Evolutionary conservation across 2,329 filamentous ascomycete genomes (phyloP), one percentile per base, ranked within the genome.

Genomic region (Fusarium scirpi): DNA sequence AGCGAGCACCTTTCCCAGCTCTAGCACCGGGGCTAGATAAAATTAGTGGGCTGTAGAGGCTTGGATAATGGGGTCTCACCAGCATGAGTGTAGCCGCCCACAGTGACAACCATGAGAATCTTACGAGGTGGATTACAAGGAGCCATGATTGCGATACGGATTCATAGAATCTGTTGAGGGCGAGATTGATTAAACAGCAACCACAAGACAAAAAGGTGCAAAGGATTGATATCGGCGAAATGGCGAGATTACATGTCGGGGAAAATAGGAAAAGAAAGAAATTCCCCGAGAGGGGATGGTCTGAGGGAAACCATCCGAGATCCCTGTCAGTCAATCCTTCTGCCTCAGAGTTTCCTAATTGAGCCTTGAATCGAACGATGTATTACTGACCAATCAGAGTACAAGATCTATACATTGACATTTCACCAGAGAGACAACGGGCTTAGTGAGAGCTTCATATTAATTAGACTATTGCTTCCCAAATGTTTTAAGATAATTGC

Each of bases 41-140:
- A 2, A 18, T 57, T 24, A 57, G 43, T 7, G 43, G 9, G 8
- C 13, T 1, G 3, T 5, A 40, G 24, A 6, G 3, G 29, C 6
- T 22, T 5, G 12, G 30, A 11, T 4, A 15, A 48, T 15, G 9
- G 18, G 22, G 24, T 18, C 30, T 57, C 29, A 76, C 74, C 68
- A n/a, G 77, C 77, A 62, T 79, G 77, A 9, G 77, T 79, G 58
- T 76, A 79, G 25, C 78, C 78, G 51, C 78, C 77, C 7, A 71
- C 74, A 4, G 77, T 78, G 20, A 75, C 78, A 18, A 79, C 74
- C 43, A 79, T 60, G 38, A 80, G 62, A 29, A 80, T 75, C 60
- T 63, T 64, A 32, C 72, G 69, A 10, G 69, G 55, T 8, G 71
- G 71, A 30, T 72, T 57, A 4, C 30, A 22, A 48, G 24, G 13